A percentile compares a stretch with the other conserved stretches of the same genome.
These are phyloP conservation scores for Pyricularia grisea DNA, from an alignment of 2,329 filamentous ascomycete genomes.

Conservation along the genomic window DNA sequence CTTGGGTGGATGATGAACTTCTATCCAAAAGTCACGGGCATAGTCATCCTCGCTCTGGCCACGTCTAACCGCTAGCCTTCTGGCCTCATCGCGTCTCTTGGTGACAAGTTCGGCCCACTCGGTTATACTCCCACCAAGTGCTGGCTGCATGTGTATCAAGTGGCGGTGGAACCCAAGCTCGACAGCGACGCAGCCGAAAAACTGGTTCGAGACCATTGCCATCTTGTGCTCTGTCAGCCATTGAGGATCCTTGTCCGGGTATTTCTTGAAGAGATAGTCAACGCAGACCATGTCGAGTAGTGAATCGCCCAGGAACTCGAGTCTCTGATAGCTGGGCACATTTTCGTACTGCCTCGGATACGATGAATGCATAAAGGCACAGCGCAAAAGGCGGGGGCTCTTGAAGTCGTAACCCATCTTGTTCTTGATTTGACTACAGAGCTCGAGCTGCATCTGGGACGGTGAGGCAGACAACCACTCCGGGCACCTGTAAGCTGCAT, in stretches of 20 bases:
- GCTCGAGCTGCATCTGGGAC: constrained; percentile 58
- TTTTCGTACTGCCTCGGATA: constrained; percentile 64
- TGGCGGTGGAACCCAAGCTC: constrained; percentile 69
- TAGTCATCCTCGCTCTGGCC: constrained; percentile 28
- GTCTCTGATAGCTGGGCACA: constrained; percentile 81
- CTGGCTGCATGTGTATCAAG: constrained; percentile 45
- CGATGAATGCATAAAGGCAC: constrained; percentile 82
- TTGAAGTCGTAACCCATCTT: constrained; percentile 56
- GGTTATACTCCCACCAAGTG: constrained; percentile 33
- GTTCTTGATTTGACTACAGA: constrained; percentile 54
- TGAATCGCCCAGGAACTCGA: constrained; percentile 88
- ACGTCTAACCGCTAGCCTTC: constrained; percentile 20
- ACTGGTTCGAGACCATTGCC: constrained; percentile 98
- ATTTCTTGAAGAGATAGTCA: constrained; percentile 68
- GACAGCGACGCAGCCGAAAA: constrained; percentile 74
- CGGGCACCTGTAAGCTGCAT: constrained; percentile 56
- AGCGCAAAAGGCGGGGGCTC: constrained; percentile 67
- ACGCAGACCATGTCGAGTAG: constrained; percentile 81
- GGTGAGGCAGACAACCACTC: constrained; percentile 55
- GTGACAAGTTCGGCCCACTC: constrained; percentile 50
- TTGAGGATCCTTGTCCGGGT: constrained; percentile 76
- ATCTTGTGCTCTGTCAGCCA: constrained; percentile 99
- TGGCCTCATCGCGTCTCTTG: constrained; percentile 24
- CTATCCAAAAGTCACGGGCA: constrained; percentile 60
- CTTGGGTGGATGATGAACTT: constrained; percentile 57